Percentiles rank a stretch among this genome's conserved stretches.
Conservation (phyloP, 2,329 filamentous ascomycete genomes). For the Cytospora schulzeri region DNA sequence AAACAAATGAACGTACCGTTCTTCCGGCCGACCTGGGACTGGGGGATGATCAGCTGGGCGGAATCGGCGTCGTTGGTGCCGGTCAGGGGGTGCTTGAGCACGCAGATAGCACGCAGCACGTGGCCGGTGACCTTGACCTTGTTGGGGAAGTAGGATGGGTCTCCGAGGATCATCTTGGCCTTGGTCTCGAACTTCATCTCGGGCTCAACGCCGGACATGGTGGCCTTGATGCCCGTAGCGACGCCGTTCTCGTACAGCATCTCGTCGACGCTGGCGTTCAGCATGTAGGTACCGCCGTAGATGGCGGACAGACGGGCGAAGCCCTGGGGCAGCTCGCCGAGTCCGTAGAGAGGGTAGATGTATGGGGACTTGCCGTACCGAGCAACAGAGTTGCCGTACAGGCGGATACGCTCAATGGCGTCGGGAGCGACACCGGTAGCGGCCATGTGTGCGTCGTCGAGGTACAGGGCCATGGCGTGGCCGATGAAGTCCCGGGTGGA, state of each 20-base stretch:
- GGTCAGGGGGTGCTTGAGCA: conserved; percentile 90
- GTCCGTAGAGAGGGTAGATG: conserved; percentile 97
- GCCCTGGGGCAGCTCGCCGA: conserved; percentile 95
- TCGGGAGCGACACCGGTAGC: conserved; percentile 74
- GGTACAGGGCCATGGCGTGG: conserved; percentile 96
- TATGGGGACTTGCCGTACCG: conserved; percentile 98
- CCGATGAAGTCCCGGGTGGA: conserved; percentile 94
- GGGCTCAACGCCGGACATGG: conserved; percentile 81
- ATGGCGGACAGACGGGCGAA: conserved; percentile 97
- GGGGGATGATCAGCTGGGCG: conserved; percentile 93
- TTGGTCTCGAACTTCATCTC: conserved; percentile 97
- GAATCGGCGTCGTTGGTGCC: conserved; percentile 90
- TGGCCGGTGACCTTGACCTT: conserved; percentile 89
- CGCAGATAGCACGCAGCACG: conserved; percentile 94
- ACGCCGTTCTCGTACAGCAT: conserved; percentile 81
- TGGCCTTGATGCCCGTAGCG: conserved; percentile 94
- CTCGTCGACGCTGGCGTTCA: conserved; percentile 94
- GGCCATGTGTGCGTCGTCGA: conserved; percentile 84
- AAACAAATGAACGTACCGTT: conserved; percentile 66
- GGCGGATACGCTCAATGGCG: conserved; percentile 85
- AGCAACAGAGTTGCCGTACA: conserved; percentile 97
- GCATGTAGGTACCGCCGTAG: conserved; percentile 99
- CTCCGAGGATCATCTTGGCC: conserved; percentile 92
- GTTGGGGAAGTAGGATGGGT: conserved; percentile 92
- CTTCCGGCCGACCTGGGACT: conserved; percentile 95